Evolutionary conservation across 768 basidiomycete species (phyloP), one percentile per base, ranked within the genome.

Genomic region (Suillus subaureus): DNA sequence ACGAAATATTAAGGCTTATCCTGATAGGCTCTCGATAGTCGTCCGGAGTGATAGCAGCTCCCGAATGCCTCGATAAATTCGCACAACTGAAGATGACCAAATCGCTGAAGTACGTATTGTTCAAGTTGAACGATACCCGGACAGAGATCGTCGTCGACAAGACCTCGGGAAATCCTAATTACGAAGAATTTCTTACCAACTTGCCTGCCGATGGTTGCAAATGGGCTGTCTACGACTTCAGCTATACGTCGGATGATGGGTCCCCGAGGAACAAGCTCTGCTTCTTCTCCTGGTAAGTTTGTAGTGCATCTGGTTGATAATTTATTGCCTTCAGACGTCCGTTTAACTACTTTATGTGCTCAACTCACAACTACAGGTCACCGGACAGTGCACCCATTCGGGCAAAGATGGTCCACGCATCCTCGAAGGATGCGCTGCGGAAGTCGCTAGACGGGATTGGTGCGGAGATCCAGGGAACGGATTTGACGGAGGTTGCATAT

Each of bases 221-320:
- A 79, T 99, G 89, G 87, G 96, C 91, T n/a, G 85, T 98, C 28
- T 97, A 95, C 72, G 96, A 99, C 77, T 90, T 96, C 68, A 89
- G 93, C 70, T 98, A 84, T 72, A 85, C 90, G 80, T 87, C 84
- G 74, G 88, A 84, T 63, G 89, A 82, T 11, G 90, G 83, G 40
- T 85, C 81, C 43, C 89, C 85, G 79, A 85, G 96, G 78, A 94
- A 89, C 83, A 99, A 97, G 83, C 81, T 98, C 64, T 77, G 82
- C 69, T 96, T 98, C 76, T 72, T 87, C 74, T 85, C 87, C 57
- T 99, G 97, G 97, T 97, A 74, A 77, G 91, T 87, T 18, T 18
- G n/a, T n/a, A 33, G 1, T 40, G 28, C 26, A 35, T 54, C 21
- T 28, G 23, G 26, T 33, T 18, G 33, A 21, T 28, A 1, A 16